These are phyloP conservation scores for Xylaria sp. DNA, from an alignment of 2,329 filamentous ascomycete genomes.

Conservation along the genomic window DNA sequence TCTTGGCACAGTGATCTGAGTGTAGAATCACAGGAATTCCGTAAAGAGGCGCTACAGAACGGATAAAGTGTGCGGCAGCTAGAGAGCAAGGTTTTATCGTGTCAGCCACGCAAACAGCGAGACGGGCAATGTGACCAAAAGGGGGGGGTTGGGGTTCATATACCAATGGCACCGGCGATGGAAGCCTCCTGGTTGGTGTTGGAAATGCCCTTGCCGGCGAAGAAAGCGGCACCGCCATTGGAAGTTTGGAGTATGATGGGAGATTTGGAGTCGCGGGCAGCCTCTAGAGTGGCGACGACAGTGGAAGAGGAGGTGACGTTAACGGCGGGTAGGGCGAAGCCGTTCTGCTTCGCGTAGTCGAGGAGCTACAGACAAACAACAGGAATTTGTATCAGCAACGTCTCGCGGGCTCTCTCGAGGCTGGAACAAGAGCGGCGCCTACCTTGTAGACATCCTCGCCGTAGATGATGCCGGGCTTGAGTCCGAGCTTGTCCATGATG, in stretches of 20 bases:
- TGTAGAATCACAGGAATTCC: slow-evolving; percentile 92
- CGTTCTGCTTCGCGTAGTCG: slow-evolving; percentile 65
- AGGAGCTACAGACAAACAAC: slow-evolving; percentile 33
- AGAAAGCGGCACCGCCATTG: slow-evolving; percentile 93
- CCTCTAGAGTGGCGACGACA: slow-evolving; percentile 88
- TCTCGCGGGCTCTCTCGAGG: background rate
- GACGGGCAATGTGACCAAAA: background rate
- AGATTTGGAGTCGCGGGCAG: slow-evolving; percentile 89
- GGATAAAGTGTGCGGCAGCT: slow-evolving; percentile 93
- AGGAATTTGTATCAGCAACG: slow-evolving; percentile 20
- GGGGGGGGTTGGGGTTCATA: background rate
- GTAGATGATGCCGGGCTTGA: slow-evolving; percentile 48
- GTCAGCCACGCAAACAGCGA: slow-evolving; percentile 18
- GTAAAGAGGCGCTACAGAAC: slow-evolving; percentile 85
- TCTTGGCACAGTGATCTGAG: slow-evolving; percentile 99
- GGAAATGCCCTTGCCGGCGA: slow-evolving; percentile 88
- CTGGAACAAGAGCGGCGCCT: slow-evolving; percentile 13
- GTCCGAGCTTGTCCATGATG: slow-evolving; percentile 40
- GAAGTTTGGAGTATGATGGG: slow-evolving; percentile 94
- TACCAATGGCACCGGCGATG: slow-evolving; percentile 79
- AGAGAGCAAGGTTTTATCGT: slow-evolving; percentile 1
- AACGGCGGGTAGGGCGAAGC: slow-evolving; percentile 89
- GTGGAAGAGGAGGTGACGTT: slow-evolving; percentile 96
- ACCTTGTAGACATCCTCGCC: slow-evolving; percentile 46
- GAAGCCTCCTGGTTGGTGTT: slow-evolving; percentile 87